Evolutionary conservation across 176 grass and related monocot species (phyloP), one percentile per base, ranked within the genome.

Genomic region (Poa annua): DNA sequence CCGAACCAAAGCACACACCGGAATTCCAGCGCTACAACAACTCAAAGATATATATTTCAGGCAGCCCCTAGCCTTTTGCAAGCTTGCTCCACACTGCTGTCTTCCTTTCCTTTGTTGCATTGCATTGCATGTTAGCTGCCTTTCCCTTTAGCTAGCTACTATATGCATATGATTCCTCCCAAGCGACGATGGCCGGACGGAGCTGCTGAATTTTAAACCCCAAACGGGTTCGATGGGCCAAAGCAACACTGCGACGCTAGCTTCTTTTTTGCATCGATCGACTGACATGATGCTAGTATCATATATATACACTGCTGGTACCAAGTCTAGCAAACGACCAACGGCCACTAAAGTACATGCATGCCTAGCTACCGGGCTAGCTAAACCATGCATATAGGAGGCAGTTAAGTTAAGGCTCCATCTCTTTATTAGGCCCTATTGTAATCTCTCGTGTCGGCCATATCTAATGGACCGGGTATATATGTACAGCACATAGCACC

Each of bases 141-240:
- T 83, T 45, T 29, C 9, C 26, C 25, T 57, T 67, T 49, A 17
- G 77, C 76, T 81, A 29, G 77, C 76, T 81, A n/a, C n/a, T n/a
- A n/a, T n/a, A 86, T 65, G 80, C 84, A 86, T 65, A 86, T 65
- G 84, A 86, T 89, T 86, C 79, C 71, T 78, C 25, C 69, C 72
- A 48, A 55, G 64, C 34, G 21, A 64, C 34, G 21, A 64, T 59
- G 34, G 63, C 59, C 22, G 21, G 57, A 11, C 21, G 38, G 68
- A 78, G 67, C 66, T 61, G 21, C 51, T 7, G 20, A 67, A 45
- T 60, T 53, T 84, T 80, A 87, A 87, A 84, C 42, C 68, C 45
- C 55, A n/a, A 3, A 44, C 7, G 70, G 22, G 70, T 35, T 66
- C 29, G 29, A 29, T 75, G 49, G 76, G 34, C 78, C 25, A 86